Evolutionary conservation across 345 rosid species (phyloP).

Genomic region (Mangifera indica): DNA sequence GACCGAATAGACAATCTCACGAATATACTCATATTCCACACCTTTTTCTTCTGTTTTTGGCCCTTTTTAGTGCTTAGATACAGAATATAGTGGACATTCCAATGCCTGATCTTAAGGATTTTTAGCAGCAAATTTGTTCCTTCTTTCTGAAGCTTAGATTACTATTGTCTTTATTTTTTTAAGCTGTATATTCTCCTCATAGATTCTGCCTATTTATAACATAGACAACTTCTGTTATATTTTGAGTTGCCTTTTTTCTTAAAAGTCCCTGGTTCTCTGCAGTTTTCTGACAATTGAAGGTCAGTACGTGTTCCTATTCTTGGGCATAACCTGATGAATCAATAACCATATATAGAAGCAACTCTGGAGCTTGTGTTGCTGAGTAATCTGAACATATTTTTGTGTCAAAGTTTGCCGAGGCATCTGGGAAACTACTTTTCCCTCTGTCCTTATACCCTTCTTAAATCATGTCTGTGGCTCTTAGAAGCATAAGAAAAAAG

Average conservation of each 20-base stretch:
- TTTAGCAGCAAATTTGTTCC: neutral
- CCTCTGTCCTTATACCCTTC: too few species aligned
- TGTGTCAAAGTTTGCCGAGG: slow-evolving; percentile 1
- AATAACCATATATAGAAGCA: neutral
- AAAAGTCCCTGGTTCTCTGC: neutral
- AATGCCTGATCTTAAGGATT: neutral
- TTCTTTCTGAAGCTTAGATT: neutral
- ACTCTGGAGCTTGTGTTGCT: neutral
- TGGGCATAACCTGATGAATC: neutral
- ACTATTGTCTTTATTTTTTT: neutral
- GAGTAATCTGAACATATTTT: neutral
- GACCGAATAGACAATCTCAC: too few species aligned
- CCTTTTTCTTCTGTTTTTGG: neutral
- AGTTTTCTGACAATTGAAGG: neutral
- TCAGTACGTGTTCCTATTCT: neutral
- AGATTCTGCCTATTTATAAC: slow-evolving; percentile 1
- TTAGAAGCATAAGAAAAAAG: neutral
- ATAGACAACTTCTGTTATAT: neutral
- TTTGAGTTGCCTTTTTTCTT: neutral
- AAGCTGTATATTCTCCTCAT: neutral
- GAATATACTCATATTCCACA: neutral
- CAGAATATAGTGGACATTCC: neutral
- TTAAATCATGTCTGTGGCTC: neutral
- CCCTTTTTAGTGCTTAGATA: neutral
- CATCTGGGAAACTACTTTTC: neutral